Base-by-base conservation (phyloP, 1,284 basidiomycete genomes). In the Volvariella volvacea region DNA sequence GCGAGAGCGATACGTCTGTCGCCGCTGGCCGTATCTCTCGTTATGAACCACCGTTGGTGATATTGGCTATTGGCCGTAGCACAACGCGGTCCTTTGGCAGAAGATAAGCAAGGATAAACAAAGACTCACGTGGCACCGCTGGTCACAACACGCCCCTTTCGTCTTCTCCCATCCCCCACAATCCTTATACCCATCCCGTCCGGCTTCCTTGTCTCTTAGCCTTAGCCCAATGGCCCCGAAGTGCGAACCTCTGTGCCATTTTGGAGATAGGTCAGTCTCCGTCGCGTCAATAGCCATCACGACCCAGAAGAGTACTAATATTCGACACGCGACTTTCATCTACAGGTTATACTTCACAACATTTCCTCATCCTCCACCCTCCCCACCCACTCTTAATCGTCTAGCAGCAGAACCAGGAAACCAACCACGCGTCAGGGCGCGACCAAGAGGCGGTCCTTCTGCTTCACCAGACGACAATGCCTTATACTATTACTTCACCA, bases 321-420 rank as follows among this genome's bases (percentile, higher is more conserved):
- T 46, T 47, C 45, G 42, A 48, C 33, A 41, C 41, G 50, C 43
- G 48, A 44, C 28, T 44, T 45, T 37, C 44, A 46, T 41, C 48
- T n/a, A 36, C 61, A 90, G 87, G 63, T 73, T 91, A 38, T 90
- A 80, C 66, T 90, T 89, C 61, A 89, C 87, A 20, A 83, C 84
- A 17, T 90, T 90, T 56, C 76, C 80, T 15, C 73, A 82, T 54
- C 87, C 87, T 15, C 65, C 76, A 1, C 87, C 87, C 12, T 63
- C 66, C 45, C 74, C 83, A 22, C 72, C 80, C 32, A 51, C 67
- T 30, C 71, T 90, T 52, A 90, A 90, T 55, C 65, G 67, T 39
- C 62, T 72, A 31, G 60, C 74, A 17, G 56, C 70, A 33, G 76
- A 78, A 44, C 61, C 72, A 9, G 66, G 64, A 34, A 71, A 70